Evolutionary conservation across 768 basidiomycete species (phyloP), one percentile per base, ranked within the genome.

Genomic region (Scleroderma citrinum): DNA sequence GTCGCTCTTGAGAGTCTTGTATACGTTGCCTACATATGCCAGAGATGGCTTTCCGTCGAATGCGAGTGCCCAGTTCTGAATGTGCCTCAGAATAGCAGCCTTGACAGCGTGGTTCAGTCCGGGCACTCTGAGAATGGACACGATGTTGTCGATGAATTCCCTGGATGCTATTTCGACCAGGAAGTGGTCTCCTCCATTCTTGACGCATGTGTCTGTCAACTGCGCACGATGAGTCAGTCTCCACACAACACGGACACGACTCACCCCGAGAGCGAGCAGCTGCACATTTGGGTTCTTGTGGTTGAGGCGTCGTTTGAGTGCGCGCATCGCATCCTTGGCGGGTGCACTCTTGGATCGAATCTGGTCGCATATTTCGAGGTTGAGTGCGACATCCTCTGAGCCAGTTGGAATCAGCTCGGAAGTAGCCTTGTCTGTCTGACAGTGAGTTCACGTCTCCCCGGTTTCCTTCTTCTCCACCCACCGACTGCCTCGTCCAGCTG

Each of bases 281-380:
- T 93, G 92, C 7, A 95, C 93, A 58, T 98, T 95, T 0, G 92
- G 93, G 66, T 99, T 99, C 79, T 87, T 89, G 70, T 95, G 90
- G 60, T 85, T 84, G 44, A 98, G 72, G 44, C 94, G 79, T 21
- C 84, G 80, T 69, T 92, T 92, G 61, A 99, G 74, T 17, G 86
- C 81, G 50, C 85, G 85, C 84, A 93, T 88, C 4, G 95, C 87
- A 52, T 87, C 83, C 69, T 87, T 87, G 16, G 94, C 83, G 16
- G 80, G 78, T 1, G 86, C 85, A 36, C 87, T 81, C 73, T 95
- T 94, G 6, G 91, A 91, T 47, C 93, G 82, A 64, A 99, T 93
- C 68, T 94, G 87, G 69, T 99, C 96, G 56, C 92, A 92, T 74
- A 97, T 91, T 65, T 97, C 92, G 51, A 99, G 87, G 59, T 87